These are phyloP conservation scores for Phaeosphaeria sp. DNA, from an alignment of 2,329 filamentous ascomycete genomes.

Conservation along the genomic window DNA sequence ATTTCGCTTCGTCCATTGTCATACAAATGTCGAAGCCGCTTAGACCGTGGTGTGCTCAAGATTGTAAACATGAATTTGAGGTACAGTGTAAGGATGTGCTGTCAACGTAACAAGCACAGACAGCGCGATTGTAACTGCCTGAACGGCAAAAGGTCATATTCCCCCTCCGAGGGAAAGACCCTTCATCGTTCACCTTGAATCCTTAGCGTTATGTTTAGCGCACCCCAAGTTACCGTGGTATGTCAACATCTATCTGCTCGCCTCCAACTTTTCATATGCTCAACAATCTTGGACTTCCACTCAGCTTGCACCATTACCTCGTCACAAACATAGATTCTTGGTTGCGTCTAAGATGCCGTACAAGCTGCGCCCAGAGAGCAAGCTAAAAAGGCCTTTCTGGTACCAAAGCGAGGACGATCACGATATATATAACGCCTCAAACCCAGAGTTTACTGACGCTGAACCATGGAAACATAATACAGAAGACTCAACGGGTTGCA, in stretches of 20 bases:
- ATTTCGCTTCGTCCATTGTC: too few species aligned
- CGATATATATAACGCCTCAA: background rate
- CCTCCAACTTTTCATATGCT: background rate
- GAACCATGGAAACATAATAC: background rate
- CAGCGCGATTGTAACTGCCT: background rate
- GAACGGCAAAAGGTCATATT: background rate
- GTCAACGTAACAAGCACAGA: background rate
- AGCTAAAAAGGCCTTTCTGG: constrained; percentile 5
- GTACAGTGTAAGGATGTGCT: background rate
- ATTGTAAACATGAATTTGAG: background rate
- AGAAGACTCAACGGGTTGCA: background rate
- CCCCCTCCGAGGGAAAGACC: background rate
- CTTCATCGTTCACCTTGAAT: background rate
- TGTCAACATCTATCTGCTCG: background rate
- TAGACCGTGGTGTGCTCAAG: background rate
- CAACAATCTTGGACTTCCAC: background rate
- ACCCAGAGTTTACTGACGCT: background rate
- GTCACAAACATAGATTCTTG: background rate
- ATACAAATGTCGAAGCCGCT: background rate
- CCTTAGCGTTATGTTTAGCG: background rate
- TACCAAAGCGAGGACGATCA: constrained; percentile 3
- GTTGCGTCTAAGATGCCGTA: constrained; percentile 4
- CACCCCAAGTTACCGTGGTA: background rate
- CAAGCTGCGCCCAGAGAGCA: constrained; percentile 2
- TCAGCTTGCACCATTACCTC: background rate